A percentile compares a stretch with the other conserved stretches of the same genome.
Conservation (phyloP, 805 yeast genomes). For the Ogataea philodendri region DNA sequence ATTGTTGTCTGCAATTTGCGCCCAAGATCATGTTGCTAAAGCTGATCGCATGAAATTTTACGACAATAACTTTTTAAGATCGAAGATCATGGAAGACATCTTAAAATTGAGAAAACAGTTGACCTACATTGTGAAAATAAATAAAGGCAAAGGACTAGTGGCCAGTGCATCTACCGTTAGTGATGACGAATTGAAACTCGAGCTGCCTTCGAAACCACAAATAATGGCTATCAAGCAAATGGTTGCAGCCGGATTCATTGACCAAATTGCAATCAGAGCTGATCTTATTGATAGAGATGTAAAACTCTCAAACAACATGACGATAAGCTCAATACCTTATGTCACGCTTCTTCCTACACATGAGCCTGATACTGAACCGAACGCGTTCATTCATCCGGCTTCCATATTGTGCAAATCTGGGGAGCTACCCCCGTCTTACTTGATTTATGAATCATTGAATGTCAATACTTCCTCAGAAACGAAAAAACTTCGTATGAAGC, state of each 20-base stretch:
- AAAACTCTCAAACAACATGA: slow-evolving; percentile 54
- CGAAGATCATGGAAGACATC: slow-evolving; percentile 84
- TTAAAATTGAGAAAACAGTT: slow-evolving; percentile 77
- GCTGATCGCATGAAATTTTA: slow-evolving; percentile 48
- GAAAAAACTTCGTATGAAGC: slow-evolving; percentile 59
- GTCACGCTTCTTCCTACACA: slow-evolving; percentile 49
- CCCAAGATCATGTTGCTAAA: slow-evolving; percentile 71
- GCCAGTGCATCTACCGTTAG: slow-evolving; percentile 44
- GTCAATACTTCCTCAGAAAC: slow-evolving; percentile 44
- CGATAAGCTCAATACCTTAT: slow-evolving; percentile 63
- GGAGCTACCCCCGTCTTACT: slow-evolving; percentile 70
- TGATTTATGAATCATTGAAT: slow-evolving; percentile 72
- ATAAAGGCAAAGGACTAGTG: slow-evolving; percentile 58
- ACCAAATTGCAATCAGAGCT: slow-evolving; percentile 83
- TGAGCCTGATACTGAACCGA: slow-evolving; percentile 41
- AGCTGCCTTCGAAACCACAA: slow-evolving; percentile 68
- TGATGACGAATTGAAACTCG: slow-evolving; percentile 48
- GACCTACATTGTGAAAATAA: slow-evolving; percentile 65
- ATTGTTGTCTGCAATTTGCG: slow-evolving; percentile 79
- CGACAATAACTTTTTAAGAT: slow-evolving; percentile 63
- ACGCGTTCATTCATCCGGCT: slow-evolving; percentile 76
- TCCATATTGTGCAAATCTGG: slow-evolving; percentile 64
- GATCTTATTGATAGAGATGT: slow-evolving; percentile 68
- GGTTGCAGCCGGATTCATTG: slow-evolving; percentile 89
- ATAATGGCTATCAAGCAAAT: slow-evolving; percentile 82